These are phyloP conservation scores for Boletus sp. DNA, from an alignment of 768 basidiomycete species.

Conservation along the genomic window DNA sequence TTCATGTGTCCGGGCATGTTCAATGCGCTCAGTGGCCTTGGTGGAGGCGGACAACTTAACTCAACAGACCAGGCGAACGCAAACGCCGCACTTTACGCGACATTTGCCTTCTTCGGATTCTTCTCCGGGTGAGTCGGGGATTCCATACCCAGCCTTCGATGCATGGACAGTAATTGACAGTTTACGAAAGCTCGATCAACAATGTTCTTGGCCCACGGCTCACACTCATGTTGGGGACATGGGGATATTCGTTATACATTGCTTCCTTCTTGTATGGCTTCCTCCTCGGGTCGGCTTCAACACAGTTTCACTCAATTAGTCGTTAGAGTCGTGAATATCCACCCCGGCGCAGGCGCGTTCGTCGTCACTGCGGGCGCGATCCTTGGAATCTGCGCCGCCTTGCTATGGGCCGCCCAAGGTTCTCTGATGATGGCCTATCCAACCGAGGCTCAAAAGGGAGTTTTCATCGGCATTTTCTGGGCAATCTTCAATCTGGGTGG, in stretches of 20 bases:
- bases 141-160: neutral
- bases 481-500: slow-evolving; percentile 78
- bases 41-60: slow-evolving; percentile 75
- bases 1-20: slow-evolving; percentile 68
- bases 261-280: slow-evolving; percentile 42
- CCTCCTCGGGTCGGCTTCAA: neutral
- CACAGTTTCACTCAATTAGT: neutral
- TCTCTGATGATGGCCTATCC: slow-evolving; percentile 56
- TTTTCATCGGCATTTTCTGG: too few species aligned
- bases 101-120: slow-evolving; percentile 60
- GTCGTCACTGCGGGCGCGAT: slow-evolving; percentile 48
- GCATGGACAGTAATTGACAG: neutral
- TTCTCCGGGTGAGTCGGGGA: slow-evolving; percentile 56
- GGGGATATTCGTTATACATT: too few species aligned
- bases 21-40: slow-evolving; percentile 77
- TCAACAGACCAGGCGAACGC: slow-evolving; percentile 62
- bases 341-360: slow-evolving; percentile 42
- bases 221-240: slow-evolving; percentile 49
- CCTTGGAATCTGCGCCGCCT: slow-evolving; percentile 47
- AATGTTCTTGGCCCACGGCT: slow-evolving; percentile 57
- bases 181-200: slow-evolving; percentile 57
- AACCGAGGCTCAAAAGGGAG: slow-evolving; percentile 54
- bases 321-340: slow-evolving; percentile 42
- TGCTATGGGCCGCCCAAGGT: slow-evolving; percentile 54
- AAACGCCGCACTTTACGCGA: slow-evolving; percentile 62